Evolutionary conservation across 2,329 filamentous ascomycete species (phyloP).

Genomic region (Aaosphaeria arxii): DNA sequence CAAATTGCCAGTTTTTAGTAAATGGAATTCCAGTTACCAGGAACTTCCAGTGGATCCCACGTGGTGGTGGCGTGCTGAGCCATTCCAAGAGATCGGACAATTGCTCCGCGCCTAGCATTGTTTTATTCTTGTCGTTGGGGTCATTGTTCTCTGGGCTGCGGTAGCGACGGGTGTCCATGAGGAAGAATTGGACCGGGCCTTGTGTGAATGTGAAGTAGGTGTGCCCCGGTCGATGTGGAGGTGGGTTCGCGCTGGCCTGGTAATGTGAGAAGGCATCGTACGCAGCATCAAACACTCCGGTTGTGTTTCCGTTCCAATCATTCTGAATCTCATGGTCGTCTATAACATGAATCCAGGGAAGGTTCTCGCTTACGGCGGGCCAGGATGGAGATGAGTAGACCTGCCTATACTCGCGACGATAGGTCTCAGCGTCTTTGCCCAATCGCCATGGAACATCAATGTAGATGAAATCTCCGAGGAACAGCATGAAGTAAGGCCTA

Average conservation of each 20-base stretch:
- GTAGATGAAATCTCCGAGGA: constrained; percentile 85
- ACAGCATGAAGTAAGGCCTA: constrained; percentile 69
- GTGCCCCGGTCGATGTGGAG: constrained; percentile 59
- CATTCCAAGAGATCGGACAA: constrained; percentile 76
- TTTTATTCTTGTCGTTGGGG: constrained; percentile 65
- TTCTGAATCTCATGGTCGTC: constrained; percentile 97
- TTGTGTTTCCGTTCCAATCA: constrained; percentile 82
- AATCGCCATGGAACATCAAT: constrained; percentile 82
- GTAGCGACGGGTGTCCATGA: constrained; percentile 88
- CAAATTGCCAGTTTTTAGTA: constrained; percentile 95
- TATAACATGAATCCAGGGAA: constrained; percentile 97
- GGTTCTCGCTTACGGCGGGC: constrained; percentile 67
- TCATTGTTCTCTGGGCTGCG: constrained; percentile 66
- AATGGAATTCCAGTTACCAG: constrained; percentile 88
- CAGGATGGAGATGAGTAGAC: constrained; percentile 96
- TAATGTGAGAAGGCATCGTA: constrained; percentile 85
- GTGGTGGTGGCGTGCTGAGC: constrained; percentile 68
- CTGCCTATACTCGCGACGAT: constrained; percentile 87
- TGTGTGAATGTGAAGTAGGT: constrained; percentile 90
- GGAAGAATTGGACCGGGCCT: constrained; percentile 90
- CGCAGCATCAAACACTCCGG: constrained; percentile 74
- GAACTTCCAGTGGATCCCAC: constrained; percentile 88
- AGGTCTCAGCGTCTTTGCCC: constrained; percentile 69
- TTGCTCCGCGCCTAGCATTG: constrained; percentile 82
- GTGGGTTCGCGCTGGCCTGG: constrained; percentile 81